Evolutionary conservation across 371 early-diverging fungal genomes (phyloP), one percentile per base, ranked within the genome.

Genomic region (Lichtheimia corymbifera): DNA sequence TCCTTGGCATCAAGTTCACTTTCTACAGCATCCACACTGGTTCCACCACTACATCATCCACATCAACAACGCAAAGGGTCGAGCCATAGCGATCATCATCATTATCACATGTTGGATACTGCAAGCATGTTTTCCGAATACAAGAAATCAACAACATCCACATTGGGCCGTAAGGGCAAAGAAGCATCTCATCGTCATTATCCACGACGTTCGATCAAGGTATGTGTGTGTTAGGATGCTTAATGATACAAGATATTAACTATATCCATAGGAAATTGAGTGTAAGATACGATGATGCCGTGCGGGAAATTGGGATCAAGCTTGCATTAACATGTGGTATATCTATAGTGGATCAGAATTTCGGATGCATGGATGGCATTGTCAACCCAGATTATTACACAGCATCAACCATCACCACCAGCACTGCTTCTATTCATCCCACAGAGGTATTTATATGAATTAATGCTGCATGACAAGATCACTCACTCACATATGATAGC

Each of bases 321-420:
- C n/a, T 47, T 20, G 28, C 35, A 49, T 56, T 53, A 20, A 25
- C 20, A 60, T 42, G 50, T 28, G n/a, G 6, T 15, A 50, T 14
- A 60, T 41, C 13, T 12, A 17, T 56, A 79, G 79, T 81, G 72
- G 77, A 83, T 60, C 71, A 75, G 50, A 76, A 79, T 43, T 74
- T 80, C 64, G 72, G 72, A 44, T 69, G 67, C 35, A 77, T 84
- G 81, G 77, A 82, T 50, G 84, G 81, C 12, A 84, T 84, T 57
- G 73, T 84, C 40, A 77, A 78, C 42, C 61, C 61, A 11, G 77
- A 76, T 11, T 74, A 80, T 59, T 64, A 73, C 53, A 18, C 35
- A 52, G 15, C 11, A 42, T 43, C 52, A 49, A 28, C n/a, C 42
- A 47, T 4, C 50, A 53, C 52, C 43, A 24, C 14, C 15, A 14